A percentile compares a stretch with the other conserved stretches of the same genome.
These are phyloP conservation scores for Haplosporangium sp. DNA, from an alignment of 371 early-diverging fungal species.

Conservation along the genomic window DNA sequence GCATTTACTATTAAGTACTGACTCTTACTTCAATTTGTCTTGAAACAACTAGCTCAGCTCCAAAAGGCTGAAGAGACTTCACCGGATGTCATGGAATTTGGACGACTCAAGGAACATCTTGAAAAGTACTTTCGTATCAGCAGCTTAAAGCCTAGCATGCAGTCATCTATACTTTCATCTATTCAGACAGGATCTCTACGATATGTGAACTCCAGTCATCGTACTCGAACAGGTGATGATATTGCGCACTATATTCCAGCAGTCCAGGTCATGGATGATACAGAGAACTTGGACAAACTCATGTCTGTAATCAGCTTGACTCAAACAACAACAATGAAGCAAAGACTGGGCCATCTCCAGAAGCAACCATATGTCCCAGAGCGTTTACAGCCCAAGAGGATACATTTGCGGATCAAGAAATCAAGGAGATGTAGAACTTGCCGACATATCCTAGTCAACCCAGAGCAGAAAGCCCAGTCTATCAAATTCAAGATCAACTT, in stretches of 20 bases:
- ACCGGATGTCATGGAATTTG: conserved; percentile 85
- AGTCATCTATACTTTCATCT: conserved; percentile 42
- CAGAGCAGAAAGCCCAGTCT: conserved; percentile 90
- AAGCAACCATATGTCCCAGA: conserved; percentile 71
- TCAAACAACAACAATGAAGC: conserved; percentile 74
- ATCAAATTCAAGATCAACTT: conserved; percentile 89
- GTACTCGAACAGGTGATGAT: conserved; percentile 60
- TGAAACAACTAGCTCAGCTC: conserved; percentile 71
- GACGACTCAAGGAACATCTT: conserved; percentile 84
- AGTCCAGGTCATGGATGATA: conserved; percentile 62
- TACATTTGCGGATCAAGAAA: conserved; percentile 87
- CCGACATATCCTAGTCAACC: conserved; percentile 90
- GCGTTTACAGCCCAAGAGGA: conserved; percentile 84
- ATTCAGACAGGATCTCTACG: conserved; percentile 47
- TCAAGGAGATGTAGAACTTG: conserved; percentile 89
- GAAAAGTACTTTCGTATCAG: conserved; percentile 71
- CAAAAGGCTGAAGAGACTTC: conserved; percentile 80
- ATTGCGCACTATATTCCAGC: conserved; percentile 63
- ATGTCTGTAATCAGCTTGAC: conserved; percentile 61
- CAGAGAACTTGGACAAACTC: conserved; percentile 60
- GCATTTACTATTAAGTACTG: neutral
- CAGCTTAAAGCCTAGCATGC: conserved; percentile 42
- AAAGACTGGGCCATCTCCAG: conserved; percentile 76
- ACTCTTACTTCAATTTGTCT: neutral
- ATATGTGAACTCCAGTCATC: conserved; percentile 36